A percentile compares a stretch with the other conserved stretches of the same genome.
Conservation (phyloP, 2,329 filamentous ascomycete species). For the Talaromyces sp. region DNA sequence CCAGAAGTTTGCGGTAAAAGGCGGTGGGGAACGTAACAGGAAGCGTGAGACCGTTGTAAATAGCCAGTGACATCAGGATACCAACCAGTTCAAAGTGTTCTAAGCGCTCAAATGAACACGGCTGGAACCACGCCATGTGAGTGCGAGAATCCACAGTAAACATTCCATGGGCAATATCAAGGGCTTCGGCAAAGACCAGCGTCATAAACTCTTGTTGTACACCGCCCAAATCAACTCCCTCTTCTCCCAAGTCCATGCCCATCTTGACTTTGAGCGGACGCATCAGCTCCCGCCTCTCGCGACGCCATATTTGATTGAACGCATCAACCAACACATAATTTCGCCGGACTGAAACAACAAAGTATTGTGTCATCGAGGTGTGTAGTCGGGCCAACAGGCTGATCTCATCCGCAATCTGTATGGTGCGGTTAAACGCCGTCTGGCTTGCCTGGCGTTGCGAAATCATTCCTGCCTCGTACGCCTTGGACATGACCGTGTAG, state of each 20-base stretch:
- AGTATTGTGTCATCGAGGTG: slow-evolving; percentile 63
- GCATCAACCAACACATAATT: slow-evolving; percentile 65
- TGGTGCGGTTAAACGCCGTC: slow-evolving; percentile 36
- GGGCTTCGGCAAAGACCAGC: slow-evolving; percentile 70
- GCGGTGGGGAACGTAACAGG: slow-evolving; percentile 83
- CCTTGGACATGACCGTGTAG: slow-evolving; percentile 76
- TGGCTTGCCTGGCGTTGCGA: slow-evolving; percentile 42
- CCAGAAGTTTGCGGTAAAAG: slow-evolving; percentile 75
- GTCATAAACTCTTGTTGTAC: slow-evolving; percentile 97
- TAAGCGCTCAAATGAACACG: slow-evolving; percentile 71
- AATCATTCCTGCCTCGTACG: slow-evolving; percentile 62
- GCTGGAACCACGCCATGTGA: slow-evolving; percentile 81
- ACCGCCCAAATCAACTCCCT: slow-evolving; percentile 88
- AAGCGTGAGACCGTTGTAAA: slow-evolving; percentile 89
- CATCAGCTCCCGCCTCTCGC: slow-evolving; percentile 74
- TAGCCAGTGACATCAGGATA: slow-evolving; percentile 77
- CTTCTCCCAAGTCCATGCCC: slow-evolving; percentile 74
- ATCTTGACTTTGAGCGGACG: slow-evolving; percentile 84
- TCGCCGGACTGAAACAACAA: slow-evolving; percentile 65
- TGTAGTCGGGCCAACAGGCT: slow-evolving; percentile 60
- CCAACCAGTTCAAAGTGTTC: slow-evolving; percentile 92
- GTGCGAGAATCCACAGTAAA: slow-evolving; percentile 75
- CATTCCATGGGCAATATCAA: slow-evolving; percentile 69
- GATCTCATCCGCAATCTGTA: slow-evolving; percentile 51
- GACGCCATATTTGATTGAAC: slow-evolving; percentile 84